Base-by-base conservation (phyloP, 2,329 filamentous ascomycete species). In the Fusarium nygamai region DNA sequence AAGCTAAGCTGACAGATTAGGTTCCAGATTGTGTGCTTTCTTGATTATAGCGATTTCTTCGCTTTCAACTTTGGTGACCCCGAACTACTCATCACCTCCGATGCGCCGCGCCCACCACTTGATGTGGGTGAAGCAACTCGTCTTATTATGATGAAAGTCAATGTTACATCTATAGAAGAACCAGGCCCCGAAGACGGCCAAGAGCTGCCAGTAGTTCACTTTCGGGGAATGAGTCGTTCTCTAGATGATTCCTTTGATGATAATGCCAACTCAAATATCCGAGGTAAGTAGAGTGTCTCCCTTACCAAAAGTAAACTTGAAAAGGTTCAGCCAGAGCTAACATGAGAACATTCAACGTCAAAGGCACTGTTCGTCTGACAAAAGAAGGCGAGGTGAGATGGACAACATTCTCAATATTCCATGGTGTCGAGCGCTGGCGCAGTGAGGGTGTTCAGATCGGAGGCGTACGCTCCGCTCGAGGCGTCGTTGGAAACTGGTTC, bases 401-500 rank as follows among this genome's bases (percentile, higher is more conserved):
- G 93, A 93, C 91, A 5, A 92, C 90, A 0, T 89, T 90, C 61
- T 92, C 90, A 4, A 86, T 94, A 19, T 85, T 86, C 72, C 83
- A 87, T 74, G 91, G 92, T 54, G 87, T 93, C 73, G 90, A 93
- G 77, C 85, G 92, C 29, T 95, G 93, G 93, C 88, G 89, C n/a
- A 93, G 91, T 77, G 93, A 96, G 82, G 89, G 92, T 14, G 85
- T 95, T 11, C 93, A 96, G 81, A 82, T 95, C 10, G 93, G 93
- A 17, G 93, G 93, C 0, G 76, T 90, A 3, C 83, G 85, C 56
- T 92, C 91, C 11, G 89, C 88, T 12, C 86, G 92, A 13, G 93
- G 93, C 3, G 90, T 94, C 0, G 78, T 94, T 5, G 93, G 93
- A 1, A 92, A 90, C 59, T 96, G 93, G 93, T 95, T 94, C 77